These are phyloP conservation scores for Lactifluus echinatus DNA, from an alignment of 768 basidiomycete genomes.

Conservation along the genomic window DNA sequence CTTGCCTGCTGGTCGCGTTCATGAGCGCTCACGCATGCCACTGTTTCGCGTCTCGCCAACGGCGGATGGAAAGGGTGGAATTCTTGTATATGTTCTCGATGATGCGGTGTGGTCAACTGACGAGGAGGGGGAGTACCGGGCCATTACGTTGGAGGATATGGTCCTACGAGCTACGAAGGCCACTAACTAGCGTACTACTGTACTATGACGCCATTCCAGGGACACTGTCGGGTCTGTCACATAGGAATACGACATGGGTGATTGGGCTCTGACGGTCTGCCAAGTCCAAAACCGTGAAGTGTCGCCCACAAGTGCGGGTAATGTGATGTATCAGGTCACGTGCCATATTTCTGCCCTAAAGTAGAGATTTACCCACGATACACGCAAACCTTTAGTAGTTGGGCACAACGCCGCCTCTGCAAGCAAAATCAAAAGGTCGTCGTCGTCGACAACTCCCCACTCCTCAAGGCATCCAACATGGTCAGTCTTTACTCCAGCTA, in stretches of 20 bases:
- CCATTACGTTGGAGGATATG: conserved; percentile 86
- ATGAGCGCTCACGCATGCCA: conserved; percentile 82
- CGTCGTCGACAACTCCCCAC: conserved; percentile 29
- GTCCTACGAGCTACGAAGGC: conserved; percentile 45
- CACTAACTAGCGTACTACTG: no score
- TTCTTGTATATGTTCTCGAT: conserved; percentile 84
- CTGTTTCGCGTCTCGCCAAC: conserved; percentile 74
- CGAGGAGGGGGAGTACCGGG: conserved; percentile 56
- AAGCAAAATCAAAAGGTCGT: conserved; percentile 22
- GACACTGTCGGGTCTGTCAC: no score
- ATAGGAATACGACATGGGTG: no score
- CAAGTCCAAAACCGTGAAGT: no score
- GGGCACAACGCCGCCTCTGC: conserved; percentile 1
- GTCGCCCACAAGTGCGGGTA: no score
- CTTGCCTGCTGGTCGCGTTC: conserved; percentile 77
- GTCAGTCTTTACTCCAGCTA: conserved; percentile 25
- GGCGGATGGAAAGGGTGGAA: conserved; percentile 76
- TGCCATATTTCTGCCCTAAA: conserved; percentile 9
- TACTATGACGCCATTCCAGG: no score
- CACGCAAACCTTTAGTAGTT: conserved; percentile 9
- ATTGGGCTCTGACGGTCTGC: no score
- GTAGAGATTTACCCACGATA: conserved; percentile 13
- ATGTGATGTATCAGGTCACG: no score
- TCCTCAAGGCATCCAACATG: conserved; percentile 30
- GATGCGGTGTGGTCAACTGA: conserved; percentile 87